Evolutionary conservation across 371 early-diverging fungal species (phyloP).

Genomic region (Apophysomyces ossiformis): DNA sequence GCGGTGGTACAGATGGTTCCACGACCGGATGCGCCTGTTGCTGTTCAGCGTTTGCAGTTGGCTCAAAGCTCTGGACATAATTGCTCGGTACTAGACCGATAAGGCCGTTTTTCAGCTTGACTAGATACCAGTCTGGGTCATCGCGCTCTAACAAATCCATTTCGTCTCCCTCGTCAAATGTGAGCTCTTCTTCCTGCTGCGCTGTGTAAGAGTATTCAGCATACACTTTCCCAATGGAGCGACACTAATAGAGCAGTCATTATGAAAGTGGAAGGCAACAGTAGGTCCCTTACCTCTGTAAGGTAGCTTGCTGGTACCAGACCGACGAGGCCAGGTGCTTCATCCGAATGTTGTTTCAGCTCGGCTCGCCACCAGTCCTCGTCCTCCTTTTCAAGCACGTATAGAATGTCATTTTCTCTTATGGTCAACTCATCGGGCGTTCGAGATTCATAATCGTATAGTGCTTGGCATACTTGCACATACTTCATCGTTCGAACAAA

Average conservation of each 20-base stretch:
- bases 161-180: constrained; percentile 75
- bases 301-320: constrained; percentile 82
- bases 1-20: constrained; percentile 18
- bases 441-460: constrained; percentile 79
- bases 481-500: constrained; percentile 41
- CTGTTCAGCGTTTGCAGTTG: not conserved
- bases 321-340: constrained; percentile 61
- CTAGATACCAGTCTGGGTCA: constrained; percentile 84
- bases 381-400: constrained; percentile 76
- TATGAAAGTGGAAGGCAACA: constrained; percentile 1
- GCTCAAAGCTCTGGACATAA: constrained; percentile 63
- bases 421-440: constrained; percentile 88
- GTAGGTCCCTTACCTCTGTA: constrained; percentile 56
- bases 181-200: constrained; percentile 77
- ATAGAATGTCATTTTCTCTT: constrained; percentile 76
- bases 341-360: constrained; percentile 51
- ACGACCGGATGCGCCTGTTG: constrained; percentile 9
- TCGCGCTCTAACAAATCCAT: constrained; percentile 74
- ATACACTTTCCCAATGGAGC: constrained; percentile 58
- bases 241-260: constrained; percentile 22
- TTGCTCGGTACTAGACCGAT: constrained; percentile 80
- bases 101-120: constrained; percentile 50
- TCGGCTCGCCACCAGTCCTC: constrained; percentile 83
- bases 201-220: constrained; percentile 85
- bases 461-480: constrained; percentile 48